Conservation (phyloP, 257 asterid species). For the Solanum chilense region DNA sequence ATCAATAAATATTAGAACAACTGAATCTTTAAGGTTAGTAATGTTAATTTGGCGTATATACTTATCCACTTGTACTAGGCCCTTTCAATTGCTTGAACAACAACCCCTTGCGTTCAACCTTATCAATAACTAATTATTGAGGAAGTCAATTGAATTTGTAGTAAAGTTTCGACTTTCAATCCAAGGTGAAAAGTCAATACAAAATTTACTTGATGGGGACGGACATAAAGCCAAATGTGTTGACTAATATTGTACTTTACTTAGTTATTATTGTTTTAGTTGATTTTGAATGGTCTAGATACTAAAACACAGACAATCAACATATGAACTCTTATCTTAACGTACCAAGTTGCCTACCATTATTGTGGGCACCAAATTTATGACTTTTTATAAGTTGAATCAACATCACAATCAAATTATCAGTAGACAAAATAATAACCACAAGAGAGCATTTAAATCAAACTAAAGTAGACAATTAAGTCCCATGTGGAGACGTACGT, state of each 20-base stretch:
- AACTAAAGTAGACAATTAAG: background rate
- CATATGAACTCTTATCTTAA: background rate
- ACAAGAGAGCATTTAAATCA: background rate
- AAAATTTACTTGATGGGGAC: background rate
- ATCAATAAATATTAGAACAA: background rate
- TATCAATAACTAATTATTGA: no score
- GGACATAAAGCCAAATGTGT: background rate
- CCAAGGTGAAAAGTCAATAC: no score
- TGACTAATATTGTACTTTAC: background rate
- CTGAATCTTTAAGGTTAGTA: background rate
- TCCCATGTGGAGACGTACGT: background rate
- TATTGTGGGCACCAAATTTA: background rate
- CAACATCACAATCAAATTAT: background rate
- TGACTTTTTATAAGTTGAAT: background rate
- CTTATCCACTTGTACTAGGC: background rate
- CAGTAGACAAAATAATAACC: background rate
- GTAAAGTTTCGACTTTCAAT: background rate
- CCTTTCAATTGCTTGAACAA: background rate
- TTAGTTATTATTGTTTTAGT: background rate
- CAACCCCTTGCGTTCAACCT: background rate
- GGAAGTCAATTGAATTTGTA: background rate
- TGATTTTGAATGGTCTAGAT: background rate
- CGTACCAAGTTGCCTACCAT: background rate
- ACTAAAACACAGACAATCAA: background rate
- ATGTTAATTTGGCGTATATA: background rate